A percentile compares a stretch with the other conserved stretches of the same genome.
These are phyloP conservation scores for Torulaspora pretoriensis DNA, from an alignment of 1,139 yeast genomes.

Conservation along the genomic window DNA sequence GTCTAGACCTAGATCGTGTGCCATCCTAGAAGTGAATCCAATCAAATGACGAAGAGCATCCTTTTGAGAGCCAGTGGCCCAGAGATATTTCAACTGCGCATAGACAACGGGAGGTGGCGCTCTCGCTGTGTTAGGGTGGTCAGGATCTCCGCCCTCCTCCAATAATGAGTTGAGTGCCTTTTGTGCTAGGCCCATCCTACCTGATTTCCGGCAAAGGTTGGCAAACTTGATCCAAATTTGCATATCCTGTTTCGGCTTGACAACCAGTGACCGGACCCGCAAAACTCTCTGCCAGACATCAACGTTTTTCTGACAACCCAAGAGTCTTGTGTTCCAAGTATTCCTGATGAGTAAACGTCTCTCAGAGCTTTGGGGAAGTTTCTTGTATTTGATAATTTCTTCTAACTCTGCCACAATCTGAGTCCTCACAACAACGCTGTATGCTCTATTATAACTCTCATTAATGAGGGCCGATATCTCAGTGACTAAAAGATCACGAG, in stretches of 20 bases:
- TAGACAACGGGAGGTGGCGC: constrained; percentile 96
- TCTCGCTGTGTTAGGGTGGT: constrained; percentile 57
- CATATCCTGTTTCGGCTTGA: constrained; percentile 94
- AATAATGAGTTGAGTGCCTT: constrained; percentile 76
- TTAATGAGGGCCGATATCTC: constrained; percentile 93
- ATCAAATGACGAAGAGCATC: constrained; percentile 84
- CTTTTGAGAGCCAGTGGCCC: constrained; percentile 89
- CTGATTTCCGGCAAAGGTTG: constrained; percentile 89
- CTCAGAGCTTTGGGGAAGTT: constrained; percentile 76
- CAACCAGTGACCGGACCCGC: constrained; percentile 87
- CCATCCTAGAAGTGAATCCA: constrained; percentile 87
- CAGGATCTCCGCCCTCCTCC: constrained; percentile 46
- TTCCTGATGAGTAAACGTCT: constrained; percentile 74
- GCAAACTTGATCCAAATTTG: constrained; percentile 99
- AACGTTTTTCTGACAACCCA: constrained; percentile 94
- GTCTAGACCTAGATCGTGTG: constrained; percentile 77
- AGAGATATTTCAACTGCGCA: constrained; percentile 92
- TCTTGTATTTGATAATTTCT: constrained; percentile 86
- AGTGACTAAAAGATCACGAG: constrained; percentile 84
- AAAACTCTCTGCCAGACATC: constrained; percentile 98
- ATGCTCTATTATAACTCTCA: constrained; percentile 95
- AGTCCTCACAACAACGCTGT: constrained; percentile 92
- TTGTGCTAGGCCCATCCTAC: constrained; percentile 87
- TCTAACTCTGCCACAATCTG: constrained; percentile 97
- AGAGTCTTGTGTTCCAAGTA: constrained; percentile 89